Evolutionary conservation across 2,329 filamentous ascomycete species (phyloP), one percentile per base, ranked within the genome.

Genomic region (Monosporascus sp.): DNA sequence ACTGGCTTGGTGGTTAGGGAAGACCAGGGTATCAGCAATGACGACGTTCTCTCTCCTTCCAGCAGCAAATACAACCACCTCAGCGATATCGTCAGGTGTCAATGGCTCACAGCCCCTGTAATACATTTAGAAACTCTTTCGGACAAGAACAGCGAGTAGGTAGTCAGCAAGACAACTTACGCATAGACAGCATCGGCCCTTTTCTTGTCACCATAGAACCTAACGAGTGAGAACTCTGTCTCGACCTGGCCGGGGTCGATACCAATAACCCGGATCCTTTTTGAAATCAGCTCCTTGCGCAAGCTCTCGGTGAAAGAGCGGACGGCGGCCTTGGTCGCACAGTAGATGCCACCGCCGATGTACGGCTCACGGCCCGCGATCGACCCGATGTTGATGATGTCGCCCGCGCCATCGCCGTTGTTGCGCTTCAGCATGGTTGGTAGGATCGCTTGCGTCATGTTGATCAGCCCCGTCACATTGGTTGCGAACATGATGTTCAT

Each of bases 391-490:
- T 97, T 97, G 75, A 99, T 96, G 68, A 99, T 92, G 68, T 97
- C 94, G 62, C 93, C 93, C 44, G 81, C 77, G 53, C 91, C 27
- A 31, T 31, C 92, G 54, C 88, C 86, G 52, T 93, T 80, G 67
- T 73, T 82, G 70, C 81, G 89, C 62, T 82, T 78, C 71, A 90
- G 87, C 79, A 92, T 95, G 68, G 91, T 85, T 49, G 89, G 84
- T 18, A 97, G 72, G 42, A 97, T 78, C 46, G 89, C 89, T 76
- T 99, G 94, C 1, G 94, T 97, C 88, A 97, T 90, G 77, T 93
- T 89, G 76, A 99, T 94, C 37, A 99, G 79, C 27, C 94, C 94
- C 2, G 88, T 94, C 50, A 97, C 92, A 69, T 99, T 99, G 54
- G 94, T 97, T 47, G 82, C 74, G 68, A 97, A 90, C 91, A 97